Evolutionary conservation across 257 asterid species (phyloP).

Genomic region (Sherardia arvensis): DNA sequence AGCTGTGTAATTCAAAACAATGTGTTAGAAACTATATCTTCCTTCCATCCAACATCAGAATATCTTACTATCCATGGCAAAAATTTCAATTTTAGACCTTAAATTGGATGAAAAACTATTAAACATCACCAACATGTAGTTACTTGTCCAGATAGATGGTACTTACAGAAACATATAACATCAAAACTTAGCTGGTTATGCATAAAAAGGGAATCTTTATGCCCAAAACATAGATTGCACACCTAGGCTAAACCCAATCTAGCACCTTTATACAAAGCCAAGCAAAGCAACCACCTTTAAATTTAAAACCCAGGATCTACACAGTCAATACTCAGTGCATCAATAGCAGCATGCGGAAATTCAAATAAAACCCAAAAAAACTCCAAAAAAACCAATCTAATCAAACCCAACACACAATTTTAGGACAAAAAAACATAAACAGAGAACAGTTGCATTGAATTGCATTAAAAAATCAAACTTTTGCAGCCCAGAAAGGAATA

Average conservation of each 20-base stretch:
- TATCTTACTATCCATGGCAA: not conserved
- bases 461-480: not conserved
- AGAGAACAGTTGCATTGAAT: no score
- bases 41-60: not conserved
- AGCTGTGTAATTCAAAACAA: constrained; percentile 26
- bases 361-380: not conserved
- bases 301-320: constrained; percentile 1
- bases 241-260: not conserved
- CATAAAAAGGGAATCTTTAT: not conserved
- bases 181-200: not conserved
- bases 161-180: not conserved
- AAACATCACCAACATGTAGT: not conserved
- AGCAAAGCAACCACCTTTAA: not conserved
- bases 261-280: not conserved
- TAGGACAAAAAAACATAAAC: not conserved
- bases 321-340: not conserved
- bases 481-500: not conserved
- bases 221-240: not conserved
- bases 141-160: not conserved
- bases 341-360: not conserved
- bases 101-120: no score
- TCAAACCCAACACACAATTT: not conserved
- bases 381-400: not conserved
- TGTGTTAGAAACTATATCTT: no score
- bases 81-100: not conserved